Evolutionary conservation across 2,329 filamentous ascomycete genomes (phyloP).

Genomic region (Grosmannia serpens): DNA sequence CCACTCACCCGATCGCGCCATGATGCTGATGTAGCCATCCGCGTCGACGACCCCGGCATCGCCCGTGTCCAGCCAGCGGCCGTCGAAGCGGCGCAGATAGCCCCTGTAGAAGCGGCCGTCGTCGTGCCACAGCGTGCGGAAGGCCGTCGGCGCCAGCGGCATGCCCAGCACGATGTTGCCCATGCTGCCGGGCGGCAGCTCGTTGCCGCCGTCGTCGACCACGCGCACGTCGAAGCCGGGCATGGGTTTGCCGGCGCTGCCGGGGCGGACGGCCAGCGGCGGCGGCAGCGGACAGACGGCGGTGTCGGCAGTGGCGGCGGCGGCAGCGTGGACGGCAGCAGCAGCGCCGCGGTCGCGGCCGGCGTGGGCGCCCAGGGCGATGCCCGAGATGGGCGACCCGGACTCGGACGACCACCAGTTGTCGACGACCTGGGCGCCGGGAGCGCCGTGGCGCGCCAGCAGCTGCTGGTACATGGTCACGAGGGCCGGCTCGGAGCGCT

Average conservation of each 20-base stretch:
- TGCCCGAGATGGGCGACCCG: slow-evolving; percentile 46
- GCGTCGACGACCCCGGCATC: slow-evolving; percentile 79
- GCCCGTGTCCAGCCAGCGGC: slow-evolving; percentile 81
- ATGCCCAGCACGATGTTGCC: slow-evolving; percentile 82
- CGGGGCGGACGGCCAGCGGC: slow-evolving; percentile 59
- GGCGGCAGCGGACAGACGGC: slow-evolving; percentile 15
- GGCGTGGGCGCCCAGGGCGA: slow-evolving; percentile 44
- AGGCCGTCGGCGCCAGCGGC: slow-evolving; percentile 75
- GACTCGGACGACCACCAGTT: slow-evolving; percentile 53
- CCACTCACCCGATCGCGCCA: slow-evolving; percentile 35
- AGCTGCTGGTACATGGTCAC: slow-evolving; percentile 70
- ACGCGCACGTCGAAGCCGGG: slow-evolving; percentile 81
- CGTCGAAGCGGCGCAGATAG: slow-evolving; percentile 72
- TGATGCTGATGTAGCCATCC: slow-evolving; percentile 55
- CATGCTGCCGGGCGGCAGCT: slow-evolving; percentile 63
- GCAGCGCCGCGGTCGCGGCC: slow-evolving; percentile 40
- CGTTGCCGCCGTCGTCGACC: slow-evolving; percentile 68
- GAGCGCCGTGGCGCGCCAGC: slow-evolving; percentile 52
- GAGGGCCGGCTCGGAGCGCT: slow-evolving; percentile 80
- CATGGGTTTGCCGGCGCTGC: slow-evolving; percentile 82
- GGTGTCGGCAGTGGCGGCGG: neutral
- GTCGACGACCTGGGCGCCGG: slow-evolving; percentile 45
- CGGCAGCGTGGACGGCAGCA: slow-evolving; percentile 17
- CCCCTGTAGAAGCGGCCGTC: slow-evolving; percentile 75
- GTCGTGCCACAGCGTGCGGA: slow-evolving; percentile 78